Conservation (phyloP, 257 asterid species). For the Vinca minor region DNA sequence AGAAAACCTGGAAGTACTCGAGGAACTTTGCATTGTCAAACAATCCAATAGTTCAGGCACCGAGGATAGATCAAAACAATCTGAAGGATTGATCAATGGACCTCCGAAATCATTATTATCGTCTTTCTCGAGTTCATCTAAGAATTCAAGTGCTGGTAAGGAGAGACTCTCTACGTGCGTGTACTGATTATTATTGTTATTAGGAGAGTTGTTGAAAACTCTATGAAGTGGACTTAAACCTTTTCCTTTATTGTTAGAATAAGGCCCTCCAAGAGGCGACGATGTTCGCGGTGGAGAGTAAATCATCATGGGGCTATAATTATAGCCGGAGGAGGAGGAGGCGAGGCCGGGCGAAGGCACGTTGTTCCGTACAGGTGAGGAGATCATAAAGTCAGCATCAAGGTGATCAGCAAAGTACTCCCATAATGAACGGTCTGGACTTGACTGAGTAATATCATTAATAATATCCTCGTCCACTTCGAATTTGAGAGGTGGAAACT, state of each 20-base stretch:
- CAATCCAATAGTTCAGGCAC: constrained; percentile 54
- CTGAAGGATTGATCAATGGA: constrained; percentile 19
- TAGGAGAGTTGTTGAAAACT: constrained; percentile 62
- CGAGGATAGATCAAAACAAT: constrained; percentile 29
- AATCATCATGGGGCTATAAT: constrained; percentile 19
- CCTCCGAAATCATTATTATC: no score
- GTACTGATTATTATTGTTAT: constrained; percentile 33
- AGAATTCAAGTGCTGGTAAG: constrained; percentile 52
- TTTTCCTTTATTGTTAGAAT: constrained; percentile 33
- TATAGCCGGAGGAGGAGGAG: constrained; percentile 13
- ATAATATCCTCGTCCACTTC: constrained; percentile 27
- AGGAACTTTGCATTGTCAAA: constrained; percentile 35
- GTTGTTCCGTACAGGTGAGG: constrained; percentile 60
- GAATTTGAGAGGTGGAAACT: constrained; percentile 30
- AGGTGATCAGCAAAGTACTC: constrained; percentile 56
- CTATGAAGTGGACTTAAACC: constrained; percentile 65
- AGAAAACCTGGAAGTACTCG: constrained; percentile 24
- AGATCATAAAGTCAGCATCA: constrained; percentile 67
- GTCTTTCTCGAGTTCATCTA: constrained; percentile 40
- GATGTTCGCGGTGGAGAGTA: constrained; percentile 51
- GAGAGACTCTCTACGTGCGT: constrained; percentile 54
- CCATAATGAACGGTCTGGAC: constrained; percentile 59
- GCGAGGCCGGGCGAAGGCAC: constrained; percentile 30
- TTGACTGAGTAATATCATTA: constrained; percentile 31
- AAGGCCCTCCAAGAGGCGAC: constrained; percentile 41